A percentile compares a stretch with the other conserved stretches of the same genome.
Evolutionary conservation across 305 asterid species (phyloP).

Genomic region (Withania somnifera): DNA sequence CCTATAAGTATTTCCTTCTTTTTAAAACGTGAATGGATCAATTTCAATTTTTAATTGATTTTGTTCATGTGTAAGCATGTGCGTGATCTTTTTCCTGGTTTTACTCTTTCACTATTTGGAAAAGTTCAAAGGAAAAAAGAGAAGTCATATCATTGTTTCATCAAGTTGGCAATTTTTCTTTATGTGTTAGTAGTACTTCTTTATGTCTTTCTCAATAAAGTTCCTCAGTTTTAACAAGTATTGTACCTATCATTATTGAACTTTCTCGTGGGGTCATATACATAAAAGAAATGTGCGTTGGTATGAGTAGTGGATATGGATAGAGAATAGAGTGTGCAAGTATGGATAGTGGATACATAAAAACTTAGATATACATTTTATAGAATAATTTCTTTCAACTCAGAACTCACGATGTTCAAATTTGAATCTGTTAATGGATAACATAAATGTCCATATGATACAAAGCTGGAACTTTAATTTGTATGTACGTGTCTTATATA

Average conservation of each 20-base stretch:
- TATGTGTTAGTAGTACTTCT: not conserved
- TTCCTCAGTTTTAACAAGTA: not conserved
- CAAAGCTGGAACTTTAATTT: not conserved
- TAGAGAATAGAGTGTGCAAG: too few relatives aligned
- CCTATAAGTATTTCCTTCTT: not conserved
- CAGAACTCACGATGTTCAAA: not conserved
- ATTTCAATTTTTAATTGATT: not conserved
- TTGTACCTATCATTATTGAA: not conserved
- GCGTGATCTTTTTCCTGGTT: not conserved
- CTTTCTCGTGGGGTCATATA: not conserved
- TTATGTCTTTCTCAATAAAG: slow-evolving; percentile 1
- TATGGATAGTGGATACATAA: not conserved
- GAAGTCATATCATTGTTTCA: not conserved
- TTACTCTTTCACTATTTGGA: not conserved
- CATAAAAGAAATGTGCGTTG: not conserved
- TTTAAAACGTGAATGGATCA: not conserved
- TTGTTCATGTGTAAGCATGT: not conserved
- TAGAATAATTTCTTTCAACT: not conserved
- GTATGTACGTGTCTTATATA: not conserved
- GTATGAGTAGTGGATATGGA: not conserved
- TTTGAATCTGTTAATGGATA: not conserved
- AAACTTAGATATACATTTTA: not conserved
- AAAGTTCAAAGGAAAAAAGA: not conserved
- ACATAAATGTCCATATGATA: not conserved
- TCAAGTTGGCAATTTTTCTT: not conserved